These are phyloP conservation scores for Ceratobasidium sp. DNA, from an alignment of 1,284 basidiomycete genomes.

Conservation along the genomic window DNA sequence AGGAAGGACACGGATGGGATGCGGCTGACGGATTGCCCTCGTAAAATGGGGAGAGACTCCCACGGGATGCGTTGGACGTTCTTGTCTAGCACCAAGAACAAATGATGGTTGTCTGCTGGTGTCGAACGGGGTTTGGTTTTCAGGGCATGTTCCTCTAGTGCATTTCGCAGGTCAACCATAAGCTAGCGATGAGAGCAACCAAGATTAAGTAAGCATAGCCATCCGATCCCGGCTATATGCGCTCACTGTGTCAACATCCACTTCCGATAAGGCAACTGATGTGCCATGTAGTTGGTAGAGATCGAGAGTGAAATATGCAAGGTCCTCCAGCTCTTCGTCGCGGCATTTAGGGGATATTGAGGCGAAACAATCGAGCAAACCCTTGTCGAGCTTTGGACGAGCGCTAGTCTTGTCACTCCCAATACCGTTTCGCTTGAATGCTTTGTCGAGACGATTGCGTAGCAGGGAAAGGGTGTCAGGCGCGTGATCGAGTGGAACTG, in stretches of 20 bases:
- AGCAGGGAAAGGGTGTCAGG: constrained; percentile 80
- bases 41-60: constrained; percentile 93
- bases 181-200: constrained; percentile 49
- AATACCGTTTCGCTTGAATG: constrained; percentile 75
- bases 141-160: constrained; percentile 76
- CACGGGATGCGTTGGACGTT: constrained; percentile 92
- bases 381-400: constrained; percentile 73
- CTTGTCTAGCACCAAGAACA: constrained; percentile 93
- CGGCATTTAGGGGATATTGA: constrained; percentile 83
- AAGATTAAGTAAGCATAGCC: too few relatives aligned
- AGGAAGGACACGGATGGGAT: constrained; percentile 92
- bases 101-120: constrained; percentile 66
- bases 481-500: too few relatives aligned
- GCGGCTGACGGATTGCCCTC: constrained; percentile 88
- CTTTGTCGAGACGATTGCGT: constrained; percentile 75
- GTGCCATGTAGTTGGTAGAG: constrained; percentile 94
- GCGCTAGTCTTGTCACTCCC: constrained; percentile 68
- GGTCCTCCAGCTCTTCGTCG: constrained; percentile 95
- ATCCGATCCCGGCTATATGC: background rate
- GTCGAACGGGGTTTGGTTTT: constrained; percentile 56
- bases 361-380: constrained; percentile 82
- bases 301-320: constrained; percentile 94
- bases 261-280: constrained; percentile 89
- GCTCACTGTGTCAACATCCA: constrained; percentile 88
- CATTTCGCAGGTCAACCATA: constrained; percentile 76